Evolutionary conservation across 768 basidiomycete genomes (phyloP).

Genomic region (Cystobasidium tubakii): DNA sequence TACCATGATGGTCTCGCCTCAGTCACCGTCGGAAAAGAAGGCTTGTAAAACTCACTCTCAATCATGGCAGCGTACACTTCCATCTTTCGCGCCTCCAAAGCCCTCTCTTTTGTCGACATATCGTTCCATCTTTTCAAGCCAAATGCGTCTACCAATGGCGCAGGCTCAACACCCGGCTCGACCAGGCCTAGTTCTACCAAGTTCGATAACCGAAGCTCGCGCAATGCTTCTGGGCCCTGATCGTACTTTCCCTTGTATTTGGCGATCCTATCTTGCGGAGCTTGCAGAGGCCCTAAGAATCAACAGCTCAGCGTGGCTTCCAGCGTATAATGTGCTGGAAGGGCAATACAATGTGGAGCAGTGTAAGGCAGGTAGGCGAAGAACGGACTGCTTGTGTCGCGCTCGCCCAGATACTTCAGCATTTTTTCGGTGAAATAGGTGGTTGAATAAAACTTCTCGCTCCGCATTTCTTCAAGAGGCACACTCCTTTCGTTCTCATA

Average conservation of each 20-base stretch:
- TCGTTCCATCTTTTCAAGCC: background rate
- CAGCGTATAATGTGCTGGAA: no score
- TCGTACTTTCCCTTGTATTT: background rate
- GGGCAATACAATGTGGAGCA: background rate
- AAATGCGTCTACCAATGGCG: background rate
- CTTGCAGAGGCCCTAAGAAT: constrained; percentile 4
- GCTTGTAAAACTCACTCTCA: no score
- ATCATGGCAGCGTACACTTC: constrained; percentile 5
- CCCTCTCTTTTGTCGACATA: background rate
- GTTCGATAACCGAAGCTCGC: background rate
- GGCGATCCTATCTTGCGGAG: background rate
- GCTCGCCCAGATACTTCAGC: no score
- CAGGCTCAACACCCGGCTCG: background rate
- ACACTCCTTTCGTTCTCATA: no score
- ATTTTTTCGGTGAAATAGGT: no score
- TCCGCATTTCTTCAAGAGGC: no score
- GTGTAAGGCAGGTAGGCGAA: background rate
- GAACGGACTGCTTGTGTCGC: no score
- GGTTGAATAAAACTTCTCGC: no score
- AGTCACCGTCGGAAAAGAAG: no score
- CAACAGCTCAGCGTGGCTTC: no score
- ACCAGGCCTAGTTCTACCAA: background rate
- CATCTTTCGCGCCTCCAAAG: background rate
- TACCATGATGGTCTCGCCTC: no score
- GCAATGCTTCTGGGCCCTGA: background rate